These are phyloP conservation scores for Wickerhamiella lipophila DNA, from an alignment of 805 yeast genomes.

Conservation along the genomic window DNA sequence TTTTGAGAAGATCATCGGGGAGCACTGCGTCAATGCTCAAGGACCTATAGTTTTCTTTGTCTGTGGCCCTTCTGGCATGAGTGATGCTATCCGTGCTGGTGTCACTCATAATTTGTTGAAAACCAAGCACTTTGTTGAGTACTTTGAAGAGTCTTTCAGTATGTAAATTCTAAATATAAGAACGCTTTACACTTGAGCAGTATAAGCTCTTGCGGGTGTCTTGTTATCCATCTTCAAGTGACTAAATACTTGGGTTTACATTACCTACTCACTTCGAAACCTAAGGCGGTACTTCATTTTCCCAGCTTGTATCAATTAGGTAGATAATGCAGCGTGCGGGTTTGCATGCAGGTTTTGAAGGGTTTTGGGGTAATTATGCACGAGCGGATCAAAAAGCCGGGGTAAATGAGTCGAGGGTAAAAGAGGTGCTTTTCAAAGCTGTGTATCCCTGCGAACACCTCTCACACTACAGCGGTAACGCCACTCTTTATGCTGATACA, in stretches of 20 bases:
- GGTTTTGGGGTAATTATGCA: background rate
- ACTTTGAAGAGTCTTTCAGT: slow-evolving; percentile 53
- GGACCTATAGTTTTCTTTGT: slow-evolving; percentile 42
- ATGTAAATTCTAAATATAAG: too few relatives aligned
- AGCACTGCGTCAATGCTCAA: slow-evolving; percentile 28
- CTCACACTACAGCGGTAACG: too few relatives aligned
- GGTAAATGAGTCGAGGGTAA: too few relatives aligned
- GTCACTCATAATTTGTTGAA: slow-evolving; percentile 34
- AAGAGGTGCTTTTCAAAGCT: too few relatives aligned
- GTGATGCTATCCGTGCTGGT: slow-evolving; percentile 41
- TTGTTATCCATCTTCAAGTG: too few relatives aligned
- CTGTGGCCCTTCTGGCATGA: slow-evolving; percentile 53
- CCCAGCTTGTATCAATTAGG: background rate
- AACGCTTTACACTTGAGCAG: too few relatives aligned
- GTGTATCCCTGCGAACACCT: too few relatives aligned
- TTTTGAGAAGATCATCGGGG: slow-evolving; percentile 30
- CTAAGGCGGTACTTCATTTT: too few relatives aligned
- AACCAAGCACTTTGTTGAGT: slow-evolving; percentile 43
- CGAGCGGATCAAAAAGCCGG: background rate
- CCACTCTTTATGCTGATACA: too few relatives aligned
- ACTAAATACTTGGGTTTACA: too few relatives aligned
- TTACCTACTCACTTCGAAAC: too few relatives aligned
- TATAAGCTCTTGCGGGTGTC: too few relatives aligned
- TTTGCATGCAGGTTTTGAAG: background rate
- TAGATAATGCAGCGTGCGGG: background rate